phyloP scores from a whole-genome alignment of 305 asterid species.

The Caryopteris hybrid region DNA sequence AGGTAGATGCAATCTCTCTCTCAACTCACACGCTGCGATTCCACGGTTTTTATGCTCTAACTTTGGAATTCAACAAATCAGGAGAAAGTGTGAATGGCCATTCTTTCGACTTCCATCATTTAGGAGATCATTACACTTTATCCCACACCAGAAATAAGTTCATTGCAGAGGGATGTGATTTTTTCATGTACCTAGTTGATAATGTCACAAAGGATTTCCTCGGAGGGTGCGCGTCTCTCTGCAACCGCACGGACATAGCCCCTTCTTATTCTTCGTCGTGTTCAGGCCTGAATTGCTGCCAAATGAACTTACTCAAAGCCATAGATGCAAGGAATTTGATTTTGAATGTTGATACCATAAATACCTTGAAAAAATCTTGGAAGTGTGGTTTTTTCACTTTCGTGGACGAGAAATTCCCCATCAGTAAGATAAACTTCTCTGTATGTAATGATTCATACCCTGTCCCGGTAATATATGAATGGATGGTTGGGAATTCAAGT shows the following conservation, averaged over 20 bases:
- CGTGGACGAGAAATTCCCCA: conserved; percentile 10
- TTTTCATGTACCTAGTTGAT: conserved; percentile 22
- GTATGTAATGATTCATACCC: neutral
- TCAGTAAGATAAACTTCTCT: neutral
- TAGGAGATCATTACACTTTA: neutral
- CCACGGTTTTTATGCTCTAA: neutral
- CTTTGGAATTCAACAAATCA: neutral
- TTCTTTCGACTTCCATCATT: accelerated
- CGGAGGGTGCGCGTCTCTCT: conserved; percentile 28
- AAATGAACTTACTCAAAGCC: conserved; percentile 11
- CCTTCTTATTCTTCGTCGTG: conserved; percentile 6
- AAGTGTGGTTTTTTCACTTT: conserved; percentile 17
- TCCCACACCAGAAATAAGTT: conserved; percentile 19
- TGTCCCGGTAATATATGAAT: conserved; percentile 12
- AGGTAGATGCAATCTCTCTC: conserved; percentile 14
- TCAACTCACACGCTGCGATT: conserved; percentile 12
- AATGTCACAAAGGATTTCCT: neutral
- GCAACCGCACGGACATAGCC: conserved; percentile 10
- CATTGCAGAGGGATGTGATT: conserved; percentile 27
- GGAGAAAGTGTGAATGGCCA: neutral
- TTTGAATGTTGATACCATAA: conserved; percentile 17
- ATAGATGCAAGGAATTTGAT: neutral
- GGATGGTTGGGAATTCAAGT: conserved; percentile 30
- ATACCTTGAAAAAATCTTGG: conserved; percentile 14
- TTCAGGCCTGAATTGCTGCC: conserved; percentile 33